Base-by-base conservation (phyloP, 495 filamentous ascomycete genomes). In the Xylona heveae region DNA sequence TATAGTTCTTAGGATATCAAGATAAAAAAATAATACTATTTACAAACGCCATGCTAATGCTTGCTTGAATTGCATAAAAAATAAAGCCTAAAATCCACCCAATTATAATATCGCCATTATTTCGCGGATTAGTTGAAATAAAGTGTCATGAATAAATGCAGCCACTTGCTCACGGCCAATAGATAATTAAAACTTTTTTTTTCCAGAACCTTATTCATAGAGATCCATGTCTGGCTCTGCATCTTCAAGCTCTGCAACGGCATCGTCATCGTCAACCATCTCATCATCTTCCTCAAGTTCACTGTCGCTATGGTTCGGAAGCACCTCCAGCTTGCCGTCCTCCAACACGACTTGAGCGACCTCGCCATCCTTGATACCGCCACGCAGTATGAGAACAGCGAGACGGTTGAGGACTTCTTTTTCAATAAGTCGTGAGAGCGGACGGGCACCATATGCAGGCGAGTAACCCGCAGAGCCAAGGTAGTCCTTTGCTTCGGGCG, bases 391-490 rank as follows among this genome's bases (percentile, higher is more conserved):
- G 34, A 93, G 61, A 16, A 97, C 74, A 0, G 88, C 88, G 34
- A 97, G 55, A 20, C 73, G 73, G 51, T 97, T 97, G 38, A 97
- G 68, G 19, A 97, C 78, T 51, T 97, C 88, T 52, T 82, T 80
- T 58, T 97, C 85, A 38, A 97, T 90, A 40, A 97, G 64, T 22
- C 88, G 65, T 23, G 70, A 70, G 5, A 97, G 57, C 14, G 88
- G 88, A 23, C 88, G 62, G 20, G 88, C 88, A 49, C 88, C 88
- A 41, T 97, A 97, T 0, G 78, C 80, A 1, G 88, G 88, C 3
- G 74, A 84, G 55, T 97, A 95, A 3, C 88, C 88, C 0, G 81
- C 74, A 15, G 61, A 63, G 39, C 80, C 88, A 7, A 97, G 61
- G 47, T 88, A 92, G 39, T 93, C 80, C 50, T 80, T 82, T 44